A percentile compares a stretch with the other conserved stretches of the same genome.
phyloP scores from a whole-genome alignment of 345 rosid species.

The Linum trigynum region DNA sequence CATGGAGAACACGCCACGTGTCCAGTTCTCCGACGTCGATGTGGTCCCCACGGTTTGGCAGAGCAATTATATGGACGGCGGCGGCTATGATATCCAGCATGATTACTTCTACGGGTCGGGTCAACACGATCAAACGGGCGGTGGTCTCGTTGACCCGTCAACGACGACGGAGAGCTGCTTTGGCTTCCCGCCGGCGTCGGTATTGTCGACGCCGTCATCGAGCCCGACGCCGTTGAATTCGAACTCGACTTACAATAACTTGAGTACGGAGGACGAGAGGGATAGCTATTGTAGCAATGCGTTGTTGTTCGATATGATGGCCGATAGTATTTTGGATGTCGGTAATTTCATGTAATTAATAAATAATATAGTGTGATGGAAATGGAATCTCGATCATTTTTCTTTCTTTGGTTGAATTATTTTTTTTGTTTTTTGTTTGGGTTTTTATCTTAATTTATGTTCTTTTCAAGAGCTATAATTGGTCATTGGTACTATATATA shows the following conservation, averaged over 20 bases:
- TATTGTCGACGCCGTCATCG: constrained; percentile 1
- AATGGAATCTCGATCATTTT: neutral
- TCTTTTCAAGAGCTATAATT: neutral
- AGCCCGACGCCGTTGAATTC: neutral
- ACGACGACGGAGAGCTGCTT: neutral
- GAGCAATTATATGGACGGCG: neutral
- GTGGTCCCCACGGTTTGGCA: neutral
- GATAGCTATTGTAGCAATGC: neutral
- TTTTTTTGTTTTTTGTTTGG: neutral
- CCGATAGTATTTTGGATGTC: neutral
- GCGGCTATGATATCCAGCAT: neutral
- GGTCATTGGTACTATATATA: neutral
- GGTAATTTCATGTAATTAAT: neutral
- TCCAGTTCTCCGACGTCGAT: neutral
- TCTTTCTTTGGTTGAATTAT: neutral
- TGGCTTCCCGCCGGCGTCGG: neutral
- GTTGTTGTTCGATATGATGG: neutral
- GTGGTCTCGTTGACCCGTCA: neutral
- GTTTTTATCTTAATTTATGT: neutral
- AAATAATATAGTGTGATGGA: neutral
- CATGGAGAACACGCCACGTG: neutral
- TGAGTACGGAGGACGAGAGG: constrained; percentile 4
- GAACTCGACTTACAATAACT: neutral
- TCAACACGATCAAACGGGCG: too few species aligned
- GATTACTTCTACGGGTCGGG: neutral